A percentile compares a stretch with the other conserved stretches of the same genome.
Conservation (phyloP, 2,329 filamentous ascomycete genomes). For the Lachnellula cervina region DNA sequence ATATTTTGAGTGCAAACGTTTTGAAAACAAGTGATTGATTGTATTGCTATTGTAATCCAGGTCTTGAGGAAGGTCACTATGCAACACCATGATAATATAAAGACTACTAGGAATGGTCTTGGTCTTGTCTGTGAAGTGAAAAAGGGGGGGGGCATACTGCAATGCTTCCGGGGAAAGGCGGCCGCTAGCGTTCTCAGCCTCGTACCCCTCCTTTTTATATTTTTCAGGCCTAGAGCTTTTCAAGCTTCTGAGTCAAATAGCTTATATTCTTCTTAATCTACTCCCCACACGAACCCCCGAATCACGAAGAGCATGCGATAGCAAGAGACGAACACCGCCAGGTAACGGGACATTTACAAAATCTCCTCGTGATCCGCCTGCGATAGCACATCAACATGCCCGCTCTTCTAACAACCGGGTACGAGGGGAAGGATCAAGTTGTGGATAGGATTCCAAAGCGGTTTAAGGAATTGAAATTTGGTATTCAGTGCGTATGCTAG, state of each 20-base stretch:
- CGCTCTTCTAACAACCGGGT: slow-evolving; percentile 17
- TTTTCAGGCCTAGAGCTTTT: background rate
- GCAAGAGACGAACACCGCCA: background rate
- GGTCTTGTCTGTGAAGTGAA: no score
- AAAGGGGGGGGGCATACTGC: no score
- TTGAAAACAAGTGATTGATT: background rate
- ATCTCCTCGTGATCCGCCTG: background rate
- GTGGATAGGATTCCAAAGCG: slow-evolving; percentile 84
- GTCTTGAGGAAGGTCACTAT: background rate
- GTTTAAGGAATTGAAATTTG: slow-evolving; percentile 91
- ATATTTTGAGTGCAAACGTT: background rate
- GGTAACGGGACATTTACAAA: background rate
- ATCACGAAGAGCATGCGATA: background rate
- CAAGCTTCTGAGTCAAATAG: background rate
- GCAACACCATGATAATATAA: background rate
- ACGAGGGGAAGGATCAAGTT: slow-evolving; percentile 74
- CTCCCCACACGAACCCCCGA: background rate
- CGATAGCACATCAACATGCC: slow-evolving; percentile 19
- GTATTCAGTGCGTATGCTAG: slow-evolving; percentile 63
- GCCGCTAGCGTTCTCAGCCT: background rate
- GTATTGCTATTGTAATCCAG: background rate
- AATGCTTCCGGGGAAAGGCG: no score
- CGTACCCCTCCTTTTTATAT: background rate
- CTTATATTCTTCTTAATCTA: background rate
- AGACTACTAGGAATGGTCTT: no score